Conservation (phyloP, 2,329 filamentous ascomycete species). For the Microascus cirrosus region DNA sequence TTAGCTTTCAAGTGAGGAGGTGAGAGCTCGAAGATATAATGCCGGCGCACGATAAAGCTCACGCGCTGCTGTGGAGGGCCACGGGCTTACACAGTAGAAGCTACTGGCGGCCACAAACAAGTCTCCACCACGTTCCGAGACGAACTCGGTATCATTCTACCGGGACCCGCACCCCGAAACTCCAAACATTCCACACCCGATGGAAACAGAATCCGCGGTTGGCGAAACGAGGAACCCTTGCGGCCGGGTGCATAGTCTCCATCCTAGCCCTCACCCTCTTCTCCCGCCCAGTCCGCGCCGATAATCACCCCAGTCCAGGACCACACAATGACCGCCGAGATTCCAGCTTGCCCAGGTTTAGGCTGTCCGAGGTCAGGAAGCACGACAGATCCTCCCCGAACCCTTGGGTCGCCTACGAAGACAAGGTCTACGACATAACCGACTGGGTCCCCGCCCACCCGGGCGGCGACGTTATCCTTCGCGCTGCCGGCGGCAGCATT, state of each 20-base stretch:
- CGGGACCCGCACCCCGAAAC: background rate
- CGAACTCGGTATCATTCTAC: background rate
- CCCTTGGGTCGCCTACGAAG: conserved; percentile 54
- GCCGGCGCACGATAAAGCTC: background rate
- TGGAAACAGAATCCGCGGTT: background rate
- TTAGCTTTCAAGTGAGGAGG: background rate
- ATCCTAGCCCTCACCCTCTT: background rate
- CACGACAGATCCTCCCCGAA: conserved; percentile 39
- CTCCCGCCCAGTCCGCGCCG: background rate
- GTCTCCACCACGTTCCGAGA: background rate
- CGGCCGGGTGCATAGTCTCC: background rate
- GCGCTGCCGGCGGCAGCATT: conserved; percentile 52
- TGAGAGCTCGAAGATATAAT: background rate
- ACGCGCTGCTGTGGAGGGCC: background rate
- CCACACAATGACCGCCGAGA: conserved; percentile 15
- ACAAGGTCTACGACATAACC: conserved; percentile 60
- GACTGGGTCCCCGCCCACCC: conserved; percentile 57
- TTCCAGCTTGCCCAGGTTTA: conserved; percentile 33
- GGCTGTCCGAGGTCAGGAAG: conserved; percentile 37
- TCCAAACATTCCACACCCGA: background rate
- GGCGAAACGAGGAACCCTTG: background rate
- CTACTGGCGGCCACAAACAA: background rate
- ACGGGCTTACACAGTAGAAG: background rate
- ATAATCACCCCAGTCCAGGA: background rate
- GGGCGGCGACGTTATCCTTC: conserved; percentile 56